Conservation (phyloP, 2,329 filamentous ascomycete species). For the Talaromyces sp. region DNA sequence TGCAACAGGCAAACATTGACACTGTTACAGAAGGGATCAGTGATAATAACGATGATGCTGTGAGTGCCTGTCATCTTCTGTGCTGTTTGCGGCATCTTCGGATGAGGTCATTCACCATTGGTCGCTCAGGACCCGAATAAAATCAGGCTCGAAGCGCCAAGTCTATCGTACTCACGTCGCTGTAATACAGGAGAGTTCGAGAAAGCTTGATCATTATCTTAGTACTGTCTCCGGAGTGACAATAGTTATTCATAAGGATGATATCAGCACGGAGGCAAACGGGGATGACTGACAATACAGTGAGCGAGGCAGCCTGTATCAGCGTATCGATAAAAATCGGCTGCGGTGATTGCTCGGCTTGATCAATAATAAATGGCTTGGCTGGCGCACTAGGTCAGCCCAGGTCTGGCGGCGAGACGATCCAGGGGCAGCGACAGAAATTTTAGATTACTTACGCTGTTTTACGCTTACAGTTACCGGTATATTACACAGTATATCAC, state of each 20-base stretch:
- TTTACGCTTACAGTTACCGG: not conserved
- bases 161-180: not conserved
- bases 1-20: not conserved
- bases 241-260: not conserved
- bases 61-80: not conserved
- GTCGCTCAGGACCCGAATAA: not conserved
- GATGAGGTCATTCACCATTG: not conserved
- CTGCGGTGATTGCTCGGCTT: not conserved
- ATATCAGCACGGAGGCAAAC: not conserved
- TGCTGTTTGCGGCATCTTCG: conserved; percentile 5
- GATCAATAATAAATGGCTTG: conserved; percentile 2
- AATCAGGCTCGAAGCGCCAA: not conserved
- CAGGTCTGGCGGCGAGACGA: not conserved
- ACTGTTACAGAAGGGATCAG: not conserved
- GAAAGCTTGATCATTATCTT: not conserved
- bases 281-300: not conserved
- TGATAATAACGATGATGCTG: not conserved
- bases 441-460: not conserved
- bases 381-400: not conserved
- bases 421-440: conserved; percentile 5
- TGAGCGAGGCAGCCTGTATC: conserved; percentile 3
- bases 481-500: too few species aligned
- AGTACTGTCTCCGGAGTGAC: not conserved
- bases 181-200: not conserved
- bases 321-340: not conserved